These are phyloP conservation scores for Thermothielavioides terrestris DNA, from an alignment of 495 filamentous ascomycete species.

Conservation along the genomic window DNA sequence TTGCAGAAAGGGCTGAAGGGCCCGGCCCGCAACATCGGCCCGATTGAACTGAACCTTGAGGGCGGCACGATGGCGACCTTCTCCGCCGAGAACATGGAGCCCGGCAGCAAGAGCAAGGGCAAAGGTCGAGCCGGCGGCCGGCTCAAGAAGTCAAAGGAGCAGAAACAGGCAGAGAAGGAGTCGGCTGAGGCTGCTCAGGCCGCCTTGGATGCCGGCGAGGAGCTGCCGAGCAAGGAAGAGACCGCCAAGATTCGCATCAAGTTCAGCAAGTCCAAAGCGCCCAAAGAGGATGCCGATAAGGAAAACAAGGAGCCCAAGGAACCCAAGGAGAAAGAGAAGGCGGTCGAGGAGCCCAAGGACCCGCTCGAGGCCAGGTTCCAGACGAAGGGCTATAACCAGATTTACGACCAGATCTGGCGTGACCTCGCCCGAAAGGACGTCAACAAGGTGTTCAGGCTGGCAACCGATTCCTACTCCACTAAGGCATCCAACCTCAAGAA, in stretches of 20 bases:
- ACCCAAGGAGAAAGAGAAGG: conserved; percentile 56
- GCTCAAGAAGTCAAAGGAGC: conserved; percentile 85
- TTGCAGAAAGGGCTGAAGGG: conserved; percentile 76
- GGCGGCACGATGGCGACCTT: conserved; percentile 85
- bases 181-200: conserved; percentile 81
- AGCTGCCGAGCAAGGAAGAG: conserved; percentile 63
- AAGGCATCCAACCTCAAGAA: conserved; percentile 92
- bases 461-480: conserved; percentile 67
- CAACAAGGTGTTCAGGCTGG: conserved; percentile 80
- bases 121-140: conserved; percentile 60
- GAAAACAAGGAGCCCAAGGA: conserved; percentile 39
- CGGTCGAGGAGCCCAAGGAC: conserved; percentile 46
- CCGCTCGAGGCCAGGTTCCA: conserved; percentile 53
- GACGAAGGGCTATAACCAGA: conserved; percentile 89
- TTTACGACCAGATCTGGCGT: conserved; percentile 97
- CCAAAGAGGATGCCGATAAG: conserved; percentile 29
- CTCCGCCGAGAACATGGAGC: conserved; percentile 54
- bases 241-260: conserved; percentile 51
- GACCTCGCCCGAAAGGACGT: conserved; percentile 92
- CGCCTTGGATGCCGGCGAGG: conserved; percentile 74
- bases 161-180: conserved; percentile 94
- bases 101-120: conserved; percentile 52
- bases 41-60: conserved; percentile 72
- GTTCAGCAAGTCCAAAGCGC: conserved; percentile 33
- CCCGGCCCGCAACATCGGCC: conserved; percentile 68